These are phyloP conservation scores for Russula sp. DNA, from an alignment of 768 basidiomycete species.

Conservation along the genomic window DNA sequence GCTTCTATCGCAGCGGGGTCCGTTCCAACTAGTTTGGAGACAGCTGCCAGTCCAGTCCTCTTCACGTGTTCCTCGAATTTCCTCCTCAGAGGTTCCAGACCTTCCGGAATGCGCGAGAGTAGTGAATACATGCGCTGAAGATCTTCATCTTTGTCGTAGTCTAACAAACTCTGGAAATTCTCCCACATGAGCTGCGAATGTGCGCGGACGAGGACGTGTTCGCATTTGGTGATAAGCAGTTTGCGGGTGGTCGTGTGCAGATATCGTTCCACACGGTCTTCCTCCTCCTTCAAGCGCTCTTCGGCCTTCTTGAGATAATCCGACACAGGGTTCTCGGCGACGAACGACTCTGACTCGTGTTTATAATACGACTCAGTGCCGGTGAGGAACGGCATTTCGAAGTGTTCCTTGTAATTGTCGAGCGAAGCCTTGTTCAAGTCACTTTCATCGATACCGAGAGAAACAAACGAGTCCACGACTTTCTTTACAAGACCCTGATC, in stretches of 20 bases:
- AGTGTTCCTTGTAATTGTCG: conserved; percentile 88
- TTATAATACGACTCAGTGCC: conserved; percentile 91
- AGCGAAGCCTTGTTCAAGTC: conserved; percentile 92
- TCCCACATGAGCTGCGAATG: conserved; percentile 87
- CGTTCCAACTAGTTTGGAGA: conserved; percentile 63
- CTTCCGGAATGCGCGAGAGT: conserved; percentile 86
- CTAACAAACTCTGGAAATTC: conserved; percentile 84
- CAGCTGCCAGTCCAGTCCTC: conserved; percentile 77
- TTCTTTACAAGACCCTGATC: conserved; percentile 92
- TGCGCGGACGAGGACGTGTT: conserved; percentile 86
- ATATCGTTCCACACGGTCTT: conserved; percentile 92
- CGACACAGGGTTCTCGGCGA: conserved; percentile 82
- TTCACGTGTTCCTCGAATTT: conserved; percentile 96
- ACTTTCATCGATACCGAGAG: conserved; percentile 87
- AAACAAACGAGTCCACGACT: conserved; percentile 93
- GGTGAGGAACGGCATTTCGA: conserved; percentile 84
- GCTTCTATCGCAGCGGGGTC: conserved; percentile 55
- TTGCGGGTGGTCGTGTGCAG: conserved; percentile 87
- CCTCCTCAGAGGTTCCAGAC: conserved; percentile 85
- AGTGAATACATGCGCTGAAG: conserved; percentile 92
- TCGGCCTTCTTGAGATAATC: conserved; percentile 97
- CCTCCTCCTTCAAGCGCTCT: conserved; percentile 88
- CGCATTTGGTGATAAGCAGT: conserved; percentile 76
- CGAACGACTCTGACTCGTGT: conserved; percentile 86
- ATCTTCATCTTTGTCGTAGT: conserved; percentile 93